These are phyloP conservation scores for Vitis hybrid DNA, from an alignment of 177 flowering plant genomes.

Conservation along the genomic window DNA sequence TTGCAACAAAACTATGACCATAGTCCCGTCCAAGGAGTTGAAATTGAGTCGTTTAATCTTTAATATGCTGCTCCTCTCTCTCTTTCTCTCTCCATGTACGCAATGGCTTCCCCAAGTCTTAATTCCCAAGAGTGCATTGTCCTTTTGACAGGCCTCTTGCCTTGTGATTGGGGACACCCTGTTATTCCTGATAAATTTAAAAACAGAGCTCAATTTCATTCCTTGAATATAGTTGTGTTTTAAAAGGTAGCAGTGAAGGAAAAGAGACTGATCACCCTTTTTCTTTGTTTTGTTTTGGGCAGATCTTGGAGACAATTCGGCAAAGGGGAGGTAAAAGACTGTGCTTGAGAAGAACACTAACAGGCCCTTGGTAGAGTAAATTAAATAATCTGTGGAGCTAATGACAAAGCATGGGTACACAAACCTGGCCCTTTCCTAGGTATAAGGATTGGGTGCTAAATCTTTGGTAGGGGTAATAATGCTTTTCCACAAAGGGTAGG, in stretches of 20 bases:
- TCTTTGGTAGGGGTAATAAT: neutral
- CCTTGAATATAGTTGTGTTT: neutral
- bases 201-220: neutral
- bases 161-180: neutral
- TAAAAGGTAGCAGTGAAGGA: neutral
- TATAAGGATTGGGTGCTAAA: neutral
- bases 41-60: no score
- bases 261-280: neutral
- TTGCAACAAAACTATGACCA: no score
- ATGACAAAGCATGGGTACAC: neutral
- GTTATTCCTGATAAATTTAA: neutral
- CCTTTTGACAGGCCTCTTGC: neutral
- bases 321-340: slow-evolving; percentile 32
- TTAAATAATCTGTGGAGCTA: neutral
- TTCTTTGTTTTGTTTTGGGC: slow-evolving; percentile 5
- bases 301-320: slow-evolving; percentile 29
- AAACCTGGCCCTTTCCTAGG: neutral
- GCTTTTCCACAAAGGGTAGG: slow-evolving; percentile 3
- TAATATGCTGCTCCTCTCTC: no score
- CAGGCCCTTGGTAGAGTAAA: slow-evolving; percentile 49
- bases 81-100: no score
- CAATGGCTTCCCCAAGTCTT: no score
- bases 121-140: no score
- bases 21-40: no score
- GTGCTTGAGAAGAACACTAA: slow-evolving; percentile 47